Conservation (phyloP, 805 yeast genomes). For the Scheffersomyces lignosus region DNA sequence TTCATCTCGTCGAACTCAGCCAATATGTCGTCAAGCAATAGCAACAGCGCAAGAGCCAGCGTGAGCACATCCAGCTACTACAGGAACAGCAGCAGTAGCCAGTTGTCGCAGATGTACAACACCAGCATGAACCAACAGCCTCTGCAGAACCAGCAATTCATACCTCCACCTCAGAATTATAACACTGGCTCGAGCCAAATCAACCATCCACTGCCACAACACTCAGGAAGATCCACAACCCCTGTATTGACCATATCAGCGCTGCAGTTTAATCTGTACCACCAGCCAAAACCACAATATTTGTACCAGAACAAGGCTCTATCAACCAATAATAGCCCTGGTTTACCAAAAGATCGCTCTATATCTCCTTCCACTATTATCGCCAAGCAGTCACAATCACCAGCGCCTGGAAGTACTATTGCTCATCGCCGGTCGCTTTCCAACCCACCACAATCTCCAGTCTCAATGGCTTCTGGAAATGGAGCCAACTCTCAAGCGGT, state of each 20-base stretch:
- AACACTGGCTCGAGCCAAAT: background rate
- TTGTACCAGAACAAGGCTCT: constrained; percentile 10
- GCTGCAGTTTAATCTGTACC: constrained; percentile 20
- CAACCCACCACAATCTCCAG: constrained; percentile 30
- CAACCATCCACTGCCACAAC: constrained; percentile 3
- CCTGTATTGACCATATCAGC: constrained; percentile 4
- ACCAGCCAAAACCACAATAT: constrained; percentile 38
- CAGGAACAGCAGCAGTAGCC: constrained; percentile 7
- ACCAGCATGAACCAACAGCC: constrained; percentile 8
- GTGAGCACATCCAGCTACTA: constrained; percentile 5
- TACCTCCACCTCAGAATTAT: too few relatives aligned
- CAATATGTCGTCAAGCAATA: background rate
- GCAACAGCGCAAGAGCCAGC: constrained; percentile 5
- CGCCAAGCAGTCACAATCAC: too few relatives aligned
- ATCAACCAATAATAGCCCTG: constrained; percentile 1
- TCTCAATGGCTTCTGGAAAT: constrained; percentile 8
- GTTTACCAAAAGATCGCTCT: constrained; percentile 22
- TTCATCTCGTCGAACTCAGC: constrained; percentile 4
- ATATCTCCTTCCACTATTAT: constrained; percentile 23
- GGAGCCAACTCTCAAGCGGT: constrained; percentile 42
- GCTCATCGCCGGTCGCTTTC: constrained; percentile 34
- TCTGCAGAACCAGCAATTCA: constrained; percentile 2
- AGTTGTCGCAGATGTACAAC: background rate
- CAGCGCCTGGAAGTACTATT: constrained; percentile 12
- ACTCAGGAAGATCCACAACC: constrained; percentile 3